Evolutionary conservation across 371 early-diverging fungal species (phyloP).

Genomic region (Mortierella sp.): DNA sequence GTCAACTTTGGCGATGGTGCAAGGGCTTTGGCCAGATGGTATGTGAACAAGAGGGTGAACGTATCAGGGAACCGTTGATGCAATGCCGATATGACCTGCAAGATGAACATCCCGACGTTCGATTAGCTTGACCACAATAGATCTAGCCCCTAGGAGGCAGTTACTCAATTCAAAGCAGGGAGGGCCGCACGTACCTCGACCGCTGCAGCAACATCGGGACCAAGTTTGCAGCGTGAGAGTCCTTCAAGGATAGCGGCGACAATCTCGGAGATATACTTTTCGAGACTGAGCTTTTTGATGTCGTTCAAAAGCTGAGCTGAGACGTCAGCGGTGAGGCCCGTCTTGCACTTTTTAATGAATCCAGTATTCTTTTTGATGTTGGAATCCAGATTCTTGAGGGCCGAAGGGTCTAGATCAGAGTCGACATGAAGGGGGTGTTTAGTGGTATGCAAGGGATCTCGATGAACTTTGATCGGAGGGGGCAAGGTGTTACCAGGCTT

Average conservation of each 20-base stretch:
- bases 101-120: neutral
- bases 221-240: constrained; percentile 72
- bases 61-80: constrained; percentile 90
- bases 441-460: neutral
- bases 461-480: too few species aligned
- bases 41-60: constrained; percentile 77
- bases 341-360: constrained; percentile 93
- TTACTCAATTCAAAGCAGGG: too few species aligned
- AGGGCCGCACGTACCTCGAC: constrained; percentile 72
- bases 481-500: constrained; percentile 27
- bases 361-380: constrained; percentile 97
- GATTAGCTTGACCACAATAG: too few species aligned
- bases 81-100: constrained; percentile 82
- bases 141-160: too few species aligned
- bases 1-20: constrained; percentile 53
- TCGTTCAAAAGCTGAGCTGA: constrained; percentile 81
- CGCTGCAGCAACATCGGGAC: constrained; percentile 82
- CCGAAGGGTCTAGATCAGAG: constrained; percentile 34
- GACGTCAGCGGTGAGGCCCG: constrained; percentile 82
- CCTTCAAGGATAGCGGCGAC: constrained; percentile 87
- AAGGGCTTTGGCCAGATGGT: constrained; percentile 65
- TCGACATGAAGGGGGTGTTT: neutral
- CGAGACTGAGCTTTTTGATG: constrained; percentile 86
- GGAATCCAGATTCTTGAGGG: constrained; percentile 81
- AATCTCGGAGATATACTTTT: constrained; percentile 95